A percentile compares a stretch with the other conserved stretches of the same genome.
Evolutionary conservation across 768 basidiomycete genomes (phyloP).

Genomic region (Trametes villosa): DNA sequence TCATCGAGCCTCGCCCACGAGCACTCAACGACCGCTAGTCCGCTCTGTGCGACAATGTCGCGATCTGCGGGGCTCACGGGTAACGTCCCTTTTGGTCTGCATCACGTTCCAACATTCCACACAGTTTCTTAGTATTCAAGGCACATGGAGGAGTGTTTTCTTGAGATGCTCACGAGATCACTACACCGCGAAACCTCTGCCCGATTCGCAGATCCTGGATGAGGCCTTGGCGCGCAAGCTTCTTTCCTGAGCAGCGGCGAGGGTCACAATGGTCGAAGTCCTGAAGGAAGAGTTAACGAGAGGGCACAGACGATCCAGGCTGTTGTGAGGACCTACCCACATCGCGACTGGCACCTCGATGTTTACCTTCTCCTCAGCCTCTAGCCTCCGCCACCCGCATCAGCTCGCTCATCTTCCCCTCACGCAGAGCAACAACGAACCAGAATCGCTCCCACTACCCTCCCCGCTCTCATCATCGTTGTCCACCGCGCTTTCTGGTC

Average conservation of each 20-base stretch:
- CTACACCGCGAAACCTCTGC: constrained; percentile 85
- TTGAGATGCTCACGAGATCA: constrained; percentile 78
- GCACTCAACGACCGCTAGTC: constrained; percentile 97
- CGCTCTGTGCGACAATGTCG: constrained; percentile 71
- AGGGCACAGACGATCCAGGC: constrained; percentile 6
- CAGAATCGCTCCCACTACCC: constrained; percentile 36
- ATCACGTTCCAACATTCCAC: too few relatives aligned
- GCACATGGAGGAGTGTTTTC: background rate
- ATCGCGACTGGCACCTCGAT: constrained; percentile 83
- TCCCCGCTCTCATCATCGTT: constrained; percentile 43
- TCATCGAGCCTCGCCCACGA: constrained; percentile 97
- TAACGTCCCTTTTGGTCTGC: constrained; percentile 81
- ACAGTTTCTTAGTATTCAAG: background rate
- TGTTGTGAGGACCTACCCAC: constrained; percentile 92
- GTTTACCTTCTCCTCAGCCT: constrained; percentile 22
- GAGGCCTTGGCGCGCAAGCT: constrained; percentile 81
- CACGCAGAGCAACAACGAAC: constrained; percentile 6
- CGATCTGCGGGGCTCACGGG: constrained; percentile 83
- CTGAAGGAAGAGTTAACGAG: constrained; percentile 41
- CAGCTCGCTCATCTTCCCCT: background rate
- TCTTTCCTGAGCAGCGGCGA: constrained; percentile 85
- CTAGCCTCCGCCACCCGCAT: constrained; percentile 2
- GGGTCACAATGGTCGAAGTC: constrained; percentile 99
- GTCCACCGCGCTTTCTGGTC: constrained; percentile 64
- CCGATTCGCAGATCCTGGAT: constrained; percentile 86